Evolutionary conservation across 2,329 filamentous ascomycete species (phyloP), one percentile per base, ranked within the genome.

Genomic region (Calonectria pseudoreteaudii): DNA sequence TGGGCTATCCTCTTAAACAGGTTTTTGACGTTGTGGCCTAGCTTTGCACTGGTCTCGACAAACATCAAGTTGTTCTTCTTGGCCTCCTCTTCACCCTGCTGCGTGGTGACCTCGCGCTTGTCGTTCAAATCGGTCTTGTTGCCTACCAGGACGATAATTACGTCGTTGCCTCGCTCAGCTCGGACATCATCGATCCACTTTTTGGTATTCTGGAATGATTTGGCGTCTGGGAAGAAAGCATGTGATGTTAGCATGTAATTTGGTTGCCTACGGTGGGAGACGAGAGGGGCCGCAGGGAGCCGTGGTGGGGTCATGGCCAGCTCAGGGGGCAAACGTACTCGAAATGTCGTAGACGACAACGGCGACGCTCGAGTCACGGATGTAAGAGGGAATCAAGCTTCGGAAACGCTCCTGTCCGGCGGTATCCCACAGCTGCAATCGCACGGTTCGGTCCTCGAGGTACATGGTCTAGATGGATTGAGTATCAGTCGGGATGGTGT

Each of bases 171-270:
- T 82, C 97, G 92, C 88, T 99, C 97, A 66, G 96, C 96, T 75
- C 97, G 92, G 72, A 99, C 97, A 83, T 99, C 97, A 84, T 99
- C 97, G 78, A 99, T 98, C 97, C 97, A 99, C 90, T 99, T 99
- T 83, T 96, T 93, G 69, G 97, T 99, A 87, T 99, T 98, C 84
- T 98, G 94, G 89, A 99, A 99, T 30, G 95, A 98, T 87, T 98
- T 98, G 77, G 94, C 93, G 85, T 97, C 93, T 94, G 80, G 41
- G 9, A 28, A 41, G 56, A 44, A 65, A 65, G 38, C n/a, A 53
- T 64, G 31, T 68, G 34, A 13, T 74, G 67, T 82, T 76, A 82
- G 79, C 58, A 70, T 56, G 64, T 36, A 30, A 52, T 72, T 34
- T 68, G 65, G 64, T 68, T 72, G 75, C 65, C 64, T 68, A 38